phyloP scores from a whole-genome alignment of 208 protist species.

The Leishmania turanica region DNA sequence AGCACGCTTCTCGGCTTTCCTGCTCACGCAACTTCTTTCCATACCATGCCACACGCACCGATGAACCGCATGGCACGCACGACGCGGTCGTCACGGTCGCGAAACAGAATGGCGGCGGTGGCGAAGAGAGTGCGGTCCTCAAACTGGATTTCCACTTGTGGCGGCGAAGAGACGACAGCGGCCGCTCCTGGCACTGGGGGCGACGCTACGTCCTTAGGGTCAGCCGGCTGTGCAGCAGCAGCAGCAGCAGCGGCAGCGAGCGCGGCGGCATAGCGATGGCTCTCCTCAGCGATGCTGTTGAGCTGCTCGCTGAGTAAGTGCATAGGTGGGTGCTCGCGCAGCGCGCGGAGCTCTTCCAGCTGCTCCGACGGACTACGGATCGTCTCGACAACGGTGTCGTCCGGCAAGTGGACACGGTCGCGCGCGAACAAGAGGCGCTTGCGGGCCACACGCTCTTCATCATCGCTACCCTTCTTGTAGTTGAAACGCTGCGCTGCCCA shows the following conservation, averaged over 20 bases:
- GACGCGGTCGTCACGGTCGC: constrained; percentile 19
- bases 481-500: constrained; percentile 35
- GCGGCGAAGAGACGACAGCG: background rate
- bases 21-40: constrained; percentile 31
- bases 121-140: constrained; percentile 50
- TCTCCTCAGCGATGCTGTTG: constrained; percentile 31
- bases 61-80: constrained; percentile 48
- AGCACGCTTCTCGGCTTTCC: background rate
- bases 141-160: constrained; percentile 50
- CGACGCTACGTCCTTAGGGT: background rate
- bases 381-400: constrained; percentile 41
- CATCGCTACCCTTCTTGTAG: constrained; percentile 33
- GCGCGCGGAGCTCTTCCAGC: constrained; percentile 34
- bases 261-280: background rate
- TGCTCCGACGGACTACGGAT: constrained; percentile 35
- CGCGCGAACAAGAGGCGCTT: constrained; percentile 59
- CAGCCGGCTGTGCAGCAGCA: background rate
- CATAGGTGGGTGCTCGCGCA: constrained; percentile 52
- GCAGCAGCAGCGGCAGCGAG: background rate
- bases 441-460: constrained; percentile 47
- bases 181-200: background rate
- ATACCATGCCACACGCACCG: constrained; percentile 71
- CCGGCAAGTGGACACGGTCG: constrained; percentile 34
- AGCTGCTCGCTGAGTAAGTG: constrained; percentile 58
- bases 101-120: constrained; percentile 44